These are phyloP conservation scores for Aspergillus ochraceoroseus DNA, from an alignment of 2,329 filamentous ascomycete genomes.

Conservation along the genomic window DNA sequence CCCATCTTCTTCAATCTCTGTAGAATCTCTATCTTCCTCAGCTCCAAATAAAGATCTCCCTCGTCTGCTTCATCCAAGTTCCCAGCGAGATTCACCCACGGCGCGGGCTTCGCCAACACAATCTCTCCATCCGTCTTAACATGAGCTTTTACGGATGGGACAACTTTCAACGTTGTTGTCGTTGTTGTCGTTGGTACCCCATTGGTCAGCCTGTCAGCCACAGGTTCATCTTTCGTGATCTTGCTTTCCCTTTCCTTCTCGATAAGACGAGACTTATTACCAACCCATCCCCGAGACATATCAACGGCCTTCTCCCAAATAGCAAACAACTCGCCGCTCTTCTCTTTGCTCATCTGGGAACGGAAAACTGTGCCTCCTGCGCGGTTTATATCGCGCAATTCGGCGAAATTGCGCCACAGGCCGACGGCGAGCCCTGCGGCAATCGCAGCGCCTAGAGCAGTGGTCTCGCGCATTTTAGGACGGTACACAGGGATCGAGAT, in stretches of 20 bases:
- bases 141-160: conserved; percentile 8
- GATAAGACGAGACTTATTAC: conserved; percentile 10
- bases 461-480: conserved; percentile 81
- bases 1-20: conserved; percentile 32
- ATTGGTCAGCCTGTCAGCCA: not conserved
- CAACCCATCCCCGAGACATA: conserved; percentile 66
- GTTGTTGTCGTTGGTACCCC: too few species aligned
- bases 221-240: not conserved
- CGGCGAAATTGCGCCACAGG: conserved; percentile 70
- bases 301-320: conserved; percentile 69
- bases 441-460: conserved; percentile 77
- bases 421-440: conserved; percentile 75
- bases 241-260: not conserved
- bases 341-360: conserved; percentile 54
- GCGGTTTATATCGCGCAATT: conserved; percentile 67
- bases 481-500: conserved; percentile 75
- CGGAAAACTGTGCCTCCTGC: conserved; percentile 65
- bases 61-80: conserved; percentile 35
- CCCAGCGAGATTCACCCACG: conserved; percentile 22
- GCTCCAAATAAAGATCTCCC: conserved; percentile 34
- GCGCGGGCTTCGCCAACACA: conserved; percentile 14
- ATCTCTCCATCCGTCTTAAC: conserved; percentile 15
- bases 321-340: conserved; percentile 57
- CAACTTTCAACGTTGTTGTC: conserved; percentile 9
- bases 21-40: conserved; percentile 35